Evolutionary conservation across 108 stramenopile species (phyloP).

Genomic region (Cylindrotheca fusiformis): DNA sequence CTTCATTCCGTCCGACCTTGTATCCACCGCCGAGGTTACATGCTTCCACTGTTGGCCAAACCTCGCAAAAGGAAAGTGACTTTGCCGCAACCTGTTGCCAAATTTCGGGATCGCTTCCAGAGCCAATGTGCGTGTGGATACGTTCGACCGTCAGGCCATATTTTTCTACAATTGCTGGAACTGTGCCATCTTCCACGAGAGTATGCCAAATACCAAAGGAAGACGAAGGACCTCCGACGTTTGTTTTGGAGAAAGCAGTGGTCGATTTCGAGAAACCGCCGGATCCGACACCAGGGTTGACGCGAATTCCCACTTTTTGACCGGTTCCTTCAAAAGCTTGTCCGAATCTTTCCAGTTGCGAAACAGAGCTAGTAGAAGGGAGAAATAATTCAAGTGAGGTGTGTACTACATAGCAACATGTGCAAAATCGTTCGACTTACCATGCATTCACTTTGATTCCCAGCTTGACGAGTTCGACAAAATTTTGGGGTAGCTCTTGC

Average conservation of each 20-base stretch:
- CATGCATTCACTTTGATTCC: conserved; percentile 87
- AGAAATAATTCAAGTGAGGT: no score
- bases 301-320: conserved; percentile 89
- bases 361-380: conserved; percentile 65
- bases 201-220: conserved; percentile 96
- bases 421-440: conserved; percentile 31
- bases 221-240: conserved; percentile 95
- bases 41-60: conserved; percentile 81
- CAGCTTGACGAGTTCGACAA: conserved; percentile 76
- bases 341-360: conserved; percentile 89
- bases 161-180: conserved; percentile 82
- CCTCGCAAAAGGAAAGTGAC: conserved; percentile 85
- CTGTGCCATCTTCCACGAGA: conserved; percentile 74
- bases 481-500: conserved; percentile 92
- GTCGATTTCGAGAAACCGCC: conserved; percentile 93
- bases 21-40: conserved; percentile 97
- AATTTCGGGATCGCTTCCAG: conserved; percentile 94
- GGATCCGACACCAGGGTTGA: conserved; percentile 97
- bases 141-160: conserved; percentile 90
- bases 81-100: conserved; percentile 92
- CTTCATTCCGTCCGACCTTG: conserved; percentile 95
- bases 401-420: neutral
- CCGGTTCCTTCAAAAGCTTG: conserved; percentile 73
- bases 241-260: conserved; percentile 90
- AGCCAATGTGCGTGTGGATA: conserved; percentile 99